Evolutionary conservation across 2,329 filamentous ascomycete species (phyloP), one percentile per base, ranked within the genome.

Genomic region (Xylaria arbuscula): DNA sequence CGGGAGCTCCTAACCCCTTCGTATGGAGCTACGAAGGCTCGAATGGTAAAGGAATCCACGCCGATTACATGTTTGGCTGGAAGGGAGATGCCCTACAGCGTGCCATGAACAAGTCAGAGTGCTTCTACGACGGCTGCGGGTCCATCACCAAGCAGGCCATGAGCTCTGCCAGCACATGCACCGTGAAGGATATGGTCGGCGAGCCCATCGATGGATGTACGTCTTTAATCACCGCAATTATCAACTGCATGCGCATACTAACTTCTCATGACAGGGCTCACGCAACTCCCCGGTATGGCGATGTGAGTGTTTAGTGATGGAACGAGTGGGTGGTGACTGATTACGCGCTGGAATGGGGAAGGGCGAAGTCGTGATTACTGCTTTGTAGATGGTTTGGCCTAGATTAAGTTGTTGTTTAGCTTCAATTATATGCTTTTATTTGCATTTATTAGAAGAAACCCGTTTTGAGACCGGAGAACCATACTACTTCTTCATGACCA

Each of bases 41-140:
- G 0, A 77, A 75, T 3, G 79, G 78, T 1, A 73, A 64, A 28
- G 78, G 78, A 0, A 78, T 74, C 28, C 78, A 81, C 56, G 79
- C 77, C 3, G 80, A 81, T 56, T 81, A 81, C 58, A 72, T 81
- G 56, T 81, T 80, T 61, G 78, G 78, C 47, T 80, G 78, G 74
- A 72, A 76, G 54, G 72, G 70, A 13, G 74, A 76, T 38, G 64
- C 75, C 11, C 55, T 79, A 40, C 78, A 79, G 64, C 72, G 73
- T 45, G 77, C 77, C 50, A 77, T 76, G 68, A 55, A 78, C 58
- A 76, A 79, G 71, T 79, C 80, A 63, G 78, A 80, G 70, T 81
- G 80, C 77, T 78, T 81, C 68, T 80, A 76, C 62, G 78, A 76
- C 47, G 74, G 74, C 60, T 76, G 74, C 56, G 71, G 72, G 10